Percentiles rank a stretch among this genome's conserved stretches.
phyloP scores from a whole-genome alignment of 345 rosid species.

The Durio zibethinus region DNA sequence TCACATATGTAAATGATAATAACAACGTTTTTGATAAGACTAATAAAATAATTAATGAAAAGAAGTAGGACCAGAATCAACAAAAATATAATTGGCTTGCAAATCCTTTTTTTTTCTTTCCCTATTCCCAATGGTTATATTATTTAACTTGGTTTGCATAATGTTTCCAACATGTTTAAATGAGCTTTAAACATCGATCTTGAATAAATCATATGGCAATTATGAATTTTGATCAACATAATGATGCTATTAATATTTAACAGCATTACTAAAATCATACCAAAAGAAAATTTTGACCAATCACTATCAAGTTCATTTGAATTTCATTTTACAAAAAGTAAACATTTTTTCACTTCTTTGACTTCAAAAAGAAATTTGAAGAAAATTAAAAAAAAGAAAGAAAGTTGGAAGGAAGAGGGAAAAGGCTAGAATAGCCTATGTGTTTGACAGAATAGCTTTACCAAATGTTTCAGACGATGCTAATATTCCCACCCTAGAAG shows the following conservation, averaged over 20 bases:
- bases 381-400: no score
- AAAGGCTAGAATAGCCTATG: slow-evolving; percentile 10
- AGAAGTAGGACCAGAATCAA: neutral
- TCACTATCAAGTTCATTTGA: neutral
- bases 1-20: no score
- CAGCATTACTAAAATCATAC: neutral
- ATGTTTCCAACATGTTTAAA: neutral
- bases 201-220: neutral
- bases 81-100: neutral
- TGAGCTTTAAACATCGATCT: neutral
- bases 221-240: slow-evolving; percentile 5
- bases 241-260: slow-evolving; percentile 5
- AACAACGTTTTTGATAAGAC: neutral
- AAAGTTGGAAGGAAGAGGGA: no score
- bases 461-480: no score
- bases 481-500: no score
- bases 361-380: neutral
- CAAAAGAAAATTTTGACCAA: slow-evolving; percentile 2
- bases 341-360: neutral
- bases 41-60: neutral
- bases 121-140: neutral
- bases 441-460: no score
- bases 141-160: neutral
- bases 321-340: neutral
- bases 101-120: no score